Evolutionary conservation across 164 flowering plant genomes (phyloP).

Genomic region (Berberis thunbergii): DNA sequence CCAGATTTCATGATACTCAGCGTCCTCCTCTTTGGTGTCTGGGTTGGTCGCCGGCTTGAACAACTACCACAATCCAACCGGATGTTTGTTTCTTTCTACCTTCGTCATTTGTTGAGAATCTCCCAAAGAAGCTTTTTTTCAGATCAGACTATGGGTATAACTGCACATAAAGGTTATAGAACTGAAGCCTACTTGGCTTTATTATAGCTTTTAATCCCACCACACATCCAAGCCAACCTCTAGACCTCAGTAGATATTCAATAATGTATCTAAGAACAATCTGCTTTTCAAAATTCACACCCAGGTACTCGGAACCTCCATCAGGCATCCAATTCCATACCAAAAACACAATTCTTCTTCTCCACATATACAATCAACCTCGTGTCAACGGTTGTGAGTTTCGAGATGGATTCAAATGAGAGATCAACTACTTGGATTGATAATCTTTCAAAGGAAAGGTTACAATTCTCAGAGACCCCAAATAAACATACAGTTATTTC

Average conservation of each 20-base stretch:
- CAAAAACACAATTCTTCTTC: conserved; percentile 62
- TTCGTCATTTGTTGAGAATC: conserved; percentile 16
- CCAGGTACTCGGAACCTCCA: conserved; percentile 77
- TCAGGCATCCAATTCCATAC: conserved; percentile 28
- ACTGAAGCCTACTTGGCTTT: conserved; percentile 54
- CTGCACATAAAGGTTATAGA: conserved; percentile 81
- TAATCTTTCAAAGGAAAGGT: too few species aligned
- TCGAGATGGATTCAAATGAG: too few species aligned
- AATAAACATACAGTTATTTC: too few species aligned
- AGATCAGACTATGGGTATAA: conserved; percentile 85
- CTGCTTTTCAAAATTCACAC: conserved; percentile 75
- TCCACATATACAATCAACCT: conserved; percentile 40
- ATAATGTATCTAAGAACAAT: conserved; percentile 78
- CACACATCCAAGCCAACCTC: conserved; percentile 56
- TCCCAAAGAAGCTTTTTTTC: conserved; percentile 30
- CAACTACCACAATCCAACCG: conserved; percentile 46
- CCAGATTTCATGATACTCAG: conserved; percentile 14
- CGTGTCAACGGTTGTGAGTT: too few species aligned
- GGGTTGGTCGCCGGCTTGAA: conserved; percentile 35
- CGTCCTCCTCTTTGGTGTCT: conserved; percentile 38
- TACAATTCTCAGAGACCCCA: too few species aligned
- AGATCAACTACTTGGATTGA: too few species aligned
- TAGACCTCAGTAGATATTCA: conserved; percentile 49
- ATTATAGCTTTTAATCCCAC: conserved; percentile 55
- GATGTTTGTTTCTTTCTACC: conserved; percentile 18